Percentiles rank a stretch among this genome's conserved stretches.
phyloP scores from a whole-genome alignment of 768 basidiomycete genomes.

The Termitomyces sp. region DNA sequence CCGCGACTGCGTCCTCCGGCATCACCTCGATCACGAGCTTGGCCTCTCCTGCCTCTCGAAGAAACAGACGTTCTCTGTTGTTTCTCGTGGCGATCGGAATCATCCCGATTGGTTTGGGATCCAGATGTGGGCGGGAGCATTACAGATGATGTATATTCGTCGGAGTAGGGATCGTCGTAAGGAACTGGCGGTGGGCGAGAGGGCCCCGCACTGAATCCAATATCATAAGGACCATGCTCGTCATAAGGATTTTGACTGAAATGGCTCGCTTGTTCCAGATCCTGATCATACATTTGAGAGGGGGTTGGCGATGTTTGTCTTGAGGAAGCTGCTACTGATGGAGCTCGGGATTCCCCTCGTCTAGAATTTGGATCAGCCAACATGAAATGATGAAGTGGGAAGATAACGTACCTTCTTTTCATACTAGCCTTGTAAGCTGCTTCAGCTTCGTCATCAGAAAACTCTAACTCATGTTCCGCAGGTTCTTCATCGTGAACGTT shows the following conservation, averaged over 20 bases:
- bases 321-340: constrained; percentile 50
- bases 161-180: constrained; percentile 79
- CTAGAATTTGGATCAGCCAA: constrained; percentile 30
- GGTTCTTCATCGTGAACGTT: constrained; percentile 96
- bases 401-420: constrained; percentile 53
- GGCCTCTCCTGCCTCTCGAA: constrained; percentile 18
- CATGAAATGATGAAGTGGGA: background rate
- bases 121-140: background rate
- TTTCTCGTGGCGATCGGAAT: constrained; percentile 1
- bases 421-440: constrained; percentile 61
- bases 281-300: constrained; percentile 54
- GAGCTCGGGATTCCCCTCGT: constrained; percentile 50
- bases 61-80: background rate
- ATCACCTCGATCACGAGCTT: constrained; percentile 40
- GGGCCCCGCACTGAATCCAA: constrained; percentile 53
- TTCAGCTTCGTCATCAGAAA: constrained; percentile 94
- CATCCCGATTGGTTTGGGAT: background rate
- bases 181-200: constrained; percentile 68
- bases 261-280: constrained; percentile 44
- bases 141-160: constrained; percentile 30
- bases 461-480: constrained; percentile 86
- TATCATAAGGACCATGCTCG: constrained; percentile 67
- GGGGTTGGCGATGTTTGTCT: constrained; percentile 54
- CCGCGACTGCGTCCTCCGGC: constrained; percentile 35
- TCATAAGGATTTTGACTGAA: constrained; percentile 63